phyloP scores from a whole-genome alignment of 202 grass and related monocot species.

The Setaria viridis region DNA sequence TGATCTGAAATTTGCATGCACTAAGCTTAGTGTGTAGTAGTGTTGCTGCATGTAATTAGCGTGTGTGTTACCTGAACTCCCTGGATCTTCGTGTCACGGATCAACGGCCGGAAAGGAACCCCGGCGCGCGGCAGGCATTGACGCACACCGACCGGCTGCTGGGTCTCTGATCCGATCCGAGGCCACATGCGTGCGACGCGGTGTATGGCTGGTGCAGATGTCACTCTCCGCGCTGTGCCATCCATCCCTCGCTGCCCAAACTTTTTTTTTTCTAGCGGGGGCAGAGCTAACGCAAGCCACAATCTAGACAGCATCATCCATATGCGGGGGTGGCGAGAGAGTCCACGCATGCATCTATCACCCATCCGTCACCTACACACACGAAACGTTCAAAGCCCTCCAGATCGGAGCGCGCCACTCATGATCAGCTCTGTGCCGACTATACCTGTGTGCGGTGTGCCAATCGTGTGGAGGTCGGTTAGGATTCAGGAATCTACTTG shows the following conservation, averaged over 20 bases:
- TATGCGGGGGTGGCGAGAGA: conserved; percentile 4
- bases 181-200: conserved; percentile 41
- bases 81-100: neutral
- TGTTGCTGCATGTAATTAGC: neutral
- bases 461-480: neutral
- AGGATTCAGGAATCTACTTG: neutral
- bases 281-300: conserved; percentile 34
- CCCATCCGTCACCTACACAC: neutral
- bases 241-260: neutral
- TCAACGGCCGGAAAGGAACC: neutral
- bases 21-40: no score
- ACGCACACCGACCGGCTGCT: neutral
- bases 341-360: conserved; percentile 1
- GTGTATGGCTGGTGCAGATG: neutral
- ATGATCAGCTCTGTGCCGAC: neutral
- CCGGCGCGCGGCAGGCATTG: neutral
- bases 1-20: no score
- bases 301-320: conserved; percentile 41
- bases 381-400: conserved; percentile 13
- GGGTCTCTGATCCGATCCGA: neutral
- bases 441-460: neutral
- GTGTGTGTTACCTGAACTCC: neutral
- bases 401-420: neutral
- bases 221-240: conserved; percentile 9
- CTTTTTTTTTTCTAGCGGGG: neutral